Evolutionary conservation across 2,329 filamentous ascomycete species (phyloP).

Genomic region (Cytospora piceae): DNA sequence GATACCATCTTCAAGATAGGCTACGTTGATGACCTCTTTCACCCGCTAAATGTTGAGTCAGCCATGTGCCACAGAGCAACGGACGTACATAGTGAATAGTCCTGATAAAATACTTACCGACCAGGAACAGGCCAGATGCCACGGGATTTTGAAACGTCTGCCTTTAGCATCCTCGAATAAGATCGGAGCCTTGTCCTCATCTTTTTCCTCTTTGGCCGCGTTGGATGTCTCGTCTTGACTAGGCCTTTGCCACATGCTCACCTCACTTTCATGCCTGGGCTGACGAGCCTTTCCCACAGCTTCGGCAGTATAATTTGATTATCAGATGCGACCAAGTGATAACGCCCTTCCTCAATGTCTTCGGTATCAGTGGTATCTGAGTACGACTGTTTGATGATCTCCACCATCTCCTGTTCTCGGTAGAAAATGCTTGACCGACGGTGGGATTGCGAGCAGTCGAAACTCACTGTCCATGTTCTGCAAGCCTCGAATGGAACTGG

Average conservation of each 20-base stretch:
- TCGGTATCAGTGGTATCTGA: neutral
- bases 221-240: neutral
- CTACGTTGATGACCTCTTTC: neutral
- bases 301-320: neutral
- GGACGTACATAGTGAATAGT: neutral
- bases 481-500: conserved; percentile 9
- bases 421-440: neutral
- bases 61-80: neutral
- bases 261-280: neutral
- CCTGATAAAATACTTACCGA: neutral
- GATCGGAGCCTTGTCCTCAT: too few species aligned
- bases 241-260: neutral
- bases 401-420: neutral
- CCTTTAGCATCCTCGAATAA: neutral
- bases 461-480: conserved; percentile 16
- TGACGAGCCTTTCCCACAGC: neutral
- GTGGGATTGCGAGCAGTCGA: neutral
- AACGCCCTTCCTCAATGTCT: neutral
- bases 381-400: conserved; percentile 10
- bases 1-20: neutral
- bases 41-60: neutral
- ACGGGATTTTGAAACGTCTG: neutral
- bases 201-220: too few species aligned
- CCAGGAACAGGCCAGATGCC: neutral
- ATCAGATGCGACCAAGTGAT: neutral